Base-by-base conservation (phyloP, 192 early-diverging fungal species). In the Chytriomyces sp. region DNA sequence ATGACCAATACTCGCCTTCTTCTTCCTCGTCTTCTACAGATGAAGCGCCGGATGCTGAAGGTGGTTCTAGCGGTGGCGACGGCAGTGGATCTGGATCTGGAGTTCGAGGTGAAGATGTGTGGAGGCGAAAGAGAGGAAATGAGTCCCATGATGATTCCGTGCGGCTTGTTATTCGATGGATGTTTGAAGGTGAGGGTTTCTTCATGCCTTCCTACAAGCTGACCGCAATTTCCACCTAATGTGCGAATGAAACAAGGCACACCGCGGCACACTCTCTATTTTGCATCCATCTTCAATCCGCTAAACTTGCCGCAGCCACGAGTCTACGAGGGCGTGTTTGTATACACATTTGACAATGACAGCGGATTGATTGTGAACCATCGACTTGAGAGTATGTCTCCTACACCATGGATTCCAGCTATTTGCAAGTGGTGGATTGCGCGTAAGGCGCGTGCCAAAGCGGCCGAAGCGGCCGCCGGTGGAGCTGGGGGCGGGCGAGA, bases 291-390 rank as follows among this genome's bases (percentile, higher is more conserved):
- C 65, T 32, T 65, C 7, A 63, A 41, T 36, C 39, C 68, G 14
- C 36, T 66, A 25, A 53, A 32, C 12, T 10, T 41, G 30, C 78
- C 74, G 3, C 72, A 70, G 30, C 68, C 75, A 12, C 56, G 73
- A 34, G 62, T 80, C 12, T 80, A 80, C 52, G 79, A 80, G 55
- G 79, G 79, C 4, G 75, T 80, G 30, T 80, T 80, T 72, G 75
- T 80, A 25, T 80, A 80, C 52, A 36, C 39, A 4, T 80, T 80
- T 58, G 75, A 80, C 32, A 17, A 32, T 14, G 67, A 77, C 5
- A 57, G 17, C 6, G 79, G 79, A 10, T 53, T 70, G 58, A 56
- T 80, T 17, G 44, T 40, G 31, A 74, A 77, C 52, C 79, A 80
- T 40, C 67, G 67, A 4, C 60, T 80, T 12, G 67, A 77, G 54